These are phyloP conservation scores for Amanita brunnescens DNA, from an alignment of 768 basidiomycete species.

Conservation along the genomic window DNA sequence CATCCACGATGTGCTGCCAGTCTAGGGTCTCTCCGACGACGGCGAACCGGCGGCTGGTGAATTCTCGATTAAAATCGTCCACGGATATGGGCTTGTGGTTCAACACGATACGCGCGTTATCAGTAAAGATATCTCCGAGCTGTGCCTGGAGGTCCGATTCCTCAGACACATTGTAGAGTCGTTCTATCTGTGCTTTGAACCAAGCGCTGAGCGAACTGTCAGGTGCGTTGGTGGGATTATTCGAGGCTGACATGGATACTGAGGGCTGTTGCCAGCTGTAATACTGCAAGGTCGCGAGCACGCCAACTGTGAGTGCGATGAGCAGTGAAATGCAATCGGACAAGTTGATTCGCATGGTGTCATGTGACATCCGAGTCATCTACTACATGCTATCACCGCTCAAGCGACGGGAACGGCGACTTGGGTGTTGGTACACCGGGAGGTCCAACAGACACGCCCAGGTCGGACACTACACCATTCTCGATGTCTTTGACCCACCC, in stretches of 20 bases:
- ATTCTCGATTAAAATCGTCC: background rate
- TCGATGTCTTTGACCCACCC: constrained; percentile 20
- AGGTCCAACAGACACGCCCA: constrained; percentile 15
- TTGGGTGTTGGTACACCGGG: constrained; percentile 12
- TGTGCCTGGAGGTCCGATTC: background rate
- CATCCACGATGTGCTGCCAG: background rate
- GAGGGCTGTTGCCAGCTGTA: background rate
- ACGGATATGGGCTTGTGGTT: background rate
- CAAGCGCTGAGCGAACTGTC: background rate
- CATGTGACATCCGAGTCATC: background rate
- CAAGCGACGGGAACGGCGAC: constrained; percentile 12
- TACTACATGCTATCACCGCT: too few species aligned
- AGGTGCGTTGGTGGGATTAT: too few species aligned
- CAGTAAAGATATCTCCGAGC: background rate
- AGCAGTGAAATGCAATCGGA: background rate
- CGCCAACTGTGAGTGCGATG: background rate
- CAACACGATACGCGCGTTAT: background rate
- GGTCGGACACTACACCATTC: constrained; percentile 15
- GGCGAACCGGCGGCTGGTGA: background rate
- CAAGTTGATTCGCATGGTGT: background rate
- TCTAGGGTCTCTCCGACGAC: background rate
- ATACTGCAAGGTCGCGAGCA: background rate
- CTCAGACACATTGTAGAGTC: background rate
- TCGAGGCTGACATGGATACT: background rate
- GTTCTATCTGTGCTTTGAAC: background rate